Conservation (phyloP, 257 asterid species). For the Ligustrum vulgare region DNA sequence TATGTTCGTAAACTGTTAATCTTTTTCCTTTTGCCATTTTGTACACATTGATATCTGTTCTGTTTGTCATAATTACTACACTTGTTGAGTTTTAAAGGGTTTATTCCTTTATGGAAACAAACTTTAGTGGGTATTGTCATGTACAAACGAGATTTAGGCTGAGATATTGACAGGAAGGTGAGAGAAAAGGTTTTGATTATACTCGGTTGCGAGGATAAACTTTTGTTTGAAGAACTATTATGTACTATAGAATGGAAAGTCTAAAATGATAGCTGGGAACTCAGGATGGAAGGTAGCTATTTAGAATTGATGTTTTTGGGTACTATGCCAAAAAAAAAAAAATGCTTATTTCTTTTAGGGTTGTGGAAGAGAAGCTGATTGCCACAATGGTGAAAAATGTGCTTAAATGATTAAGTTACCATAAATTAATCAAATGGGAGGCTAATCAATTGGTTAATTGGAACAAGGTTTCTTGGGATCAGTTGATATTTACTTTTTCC, state of each 20-base stretch:
- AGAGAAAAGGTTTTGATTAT: not conserved
- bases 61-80: not conserved
- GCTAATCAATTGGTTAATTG: not conserved
- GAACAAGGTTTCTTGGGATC: not conserved
- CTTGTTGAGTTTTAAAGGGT: not conserved
- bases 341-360: not conserved
- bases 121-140: too few species aligned
- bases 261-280: not conserved
- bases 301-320: not conserved
- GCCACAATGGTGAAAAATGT: not conserved
- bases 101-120: too few species aligned
- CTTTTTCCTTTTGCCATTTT: not conserved
- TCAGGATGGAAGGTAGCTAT: not conserved
- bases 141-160: not conserved
- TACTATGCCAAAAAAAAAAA: not conserved
- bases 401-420: slow-evolving; percentile 1
- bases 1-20: slow-evolving; percentile 25
- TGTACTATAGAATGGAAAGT: not conserved
- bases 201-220: not conserved
- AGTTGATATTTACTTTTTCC: not conserved
- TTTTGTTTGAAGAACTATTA: not conserved
- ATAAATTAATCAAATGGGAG: not conserved
- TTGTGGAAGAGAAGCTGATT: not conserved
- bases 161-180: not conserved
- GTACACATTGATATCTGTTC: not conserved